Base-by-base conservation (phyloP, 306 rosid genomes). In the Vicia villosa region DNA sequence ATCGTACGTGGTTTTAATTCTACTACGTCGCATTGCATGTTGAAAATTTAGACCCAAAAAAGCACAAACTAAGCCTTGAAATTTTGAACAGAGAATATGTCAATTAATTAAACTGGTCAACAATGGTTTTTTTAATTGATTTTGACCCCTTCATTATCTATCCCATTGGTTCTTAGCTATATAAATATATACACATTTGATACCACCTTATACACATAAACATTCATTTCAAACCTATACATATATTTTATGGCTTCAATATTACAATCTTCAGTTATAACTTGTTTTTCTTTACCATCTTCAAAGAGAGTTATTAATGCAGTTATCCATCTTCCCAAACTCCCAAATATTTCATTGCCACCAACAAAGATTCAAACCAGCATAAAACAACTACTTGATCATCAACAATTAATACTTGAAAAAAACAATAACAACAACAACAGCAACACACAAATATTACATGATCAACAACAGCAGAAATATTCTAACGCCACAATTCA, bases 201-300 rank as follows among this genome's bases (percentile, higher is more conserved):
- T 22, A 3, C 13, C 63, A 17, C 12, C 38, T 20, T n/a, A 9
- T 3, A 24, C 28, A 24, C 28, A 68, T 7, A 37, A 58, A 28
- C 34, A 54, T 22, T 13, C 40, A 24, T 34, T 7, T 34, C 38
- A 34, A 34, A 34, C 38, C 38, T 34, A 34, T 34, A 7, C 38
- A 34, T 32, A 17, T 9, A 49, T 26, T 49, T 16, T 19, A 86
- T 87, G 92, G 77, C 85, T 34, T 77, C 86, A 32, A 55, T 50
- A 8, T 16, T 86, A 46, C 88, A 77, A 81, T 62, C 68, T 60
- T 55, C 77, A 5, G 16, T 19, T 36, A 7, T 52, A 55, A 10
- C 58, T 6, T 67, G 47, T 42, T 28, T 41, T 55, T 15, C 63
- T 24, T 13, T 28, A 50, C 3, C 56, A 40, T 28, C 62, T 68